Evolutionary conservation across 306 rosid genomes (phyloP).

Genomic region (Fragaria vesca): DNA sequence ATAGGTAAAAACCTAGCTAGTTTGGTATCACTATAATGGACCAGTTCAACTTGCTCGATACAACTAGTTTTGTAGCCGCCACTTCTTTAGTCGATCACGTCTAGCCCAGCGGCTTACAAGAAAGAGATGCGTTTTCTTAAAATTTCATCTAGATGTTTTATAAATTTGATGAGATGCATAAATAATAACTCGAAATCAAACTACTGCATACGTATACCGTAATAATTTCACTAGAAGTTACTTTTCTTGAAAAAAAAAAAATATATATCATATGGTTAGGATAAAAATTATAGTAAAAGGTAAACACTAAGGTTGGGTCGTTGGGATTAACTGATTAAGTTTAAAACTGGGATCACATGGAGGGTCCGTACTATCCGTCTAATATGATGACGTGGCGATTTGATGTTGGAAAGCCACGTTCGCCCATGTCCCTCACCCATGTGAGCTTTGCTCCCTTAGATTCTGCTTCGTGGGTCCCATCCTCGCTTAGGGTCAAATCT

Average conservation of each 20-base stretch:
- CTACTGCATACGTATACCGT: too few species aligned
- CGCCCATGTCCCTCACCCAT: conserved; percentile 29
- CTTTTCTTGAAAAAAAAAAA: too few species aligned
- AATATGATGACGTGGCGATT: conserved; percentile 41
- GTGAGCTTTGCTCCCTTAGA: conserved; percentile 52
- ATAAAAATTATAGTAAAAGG: too few species aligned
- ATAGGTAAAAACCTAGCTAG: background rate
- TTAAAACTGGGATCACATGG: conserved; percentile 35
- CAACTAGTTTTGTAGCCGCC: background rate
- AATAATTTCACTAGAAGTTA: too few species aligned
- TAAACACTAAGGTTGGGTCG: too few species aligned
- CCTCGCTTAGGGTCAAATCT: background rate
- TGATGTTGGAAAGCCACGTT: conserved; percentile 39
- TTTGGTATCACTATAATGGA: background rate
- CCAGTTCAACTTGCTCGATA: background rate
- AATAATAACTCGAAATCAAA: too few species aligned
- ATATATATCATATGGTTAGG: too few species aligned
- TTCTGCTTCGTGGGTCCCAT: conserved; percentile 31
- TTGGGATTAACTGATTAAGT: too few species aligned
- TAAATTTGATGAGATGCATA: background rate
- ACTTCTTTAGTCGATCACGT: background rate
- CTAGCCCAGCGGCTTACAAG: background rate
- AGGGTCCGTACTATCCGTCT: conserved; percentile 60
- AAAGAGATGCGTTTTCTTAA: too few species aligned
- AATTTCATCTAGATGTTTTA: too few species aligned